Evolutionary conservation across 2,329 filamentous ascomycete genomes (phyloP), one percentile per base, ranked within the genome.

Genomic region (Fusarium denticulatum): DNA sequence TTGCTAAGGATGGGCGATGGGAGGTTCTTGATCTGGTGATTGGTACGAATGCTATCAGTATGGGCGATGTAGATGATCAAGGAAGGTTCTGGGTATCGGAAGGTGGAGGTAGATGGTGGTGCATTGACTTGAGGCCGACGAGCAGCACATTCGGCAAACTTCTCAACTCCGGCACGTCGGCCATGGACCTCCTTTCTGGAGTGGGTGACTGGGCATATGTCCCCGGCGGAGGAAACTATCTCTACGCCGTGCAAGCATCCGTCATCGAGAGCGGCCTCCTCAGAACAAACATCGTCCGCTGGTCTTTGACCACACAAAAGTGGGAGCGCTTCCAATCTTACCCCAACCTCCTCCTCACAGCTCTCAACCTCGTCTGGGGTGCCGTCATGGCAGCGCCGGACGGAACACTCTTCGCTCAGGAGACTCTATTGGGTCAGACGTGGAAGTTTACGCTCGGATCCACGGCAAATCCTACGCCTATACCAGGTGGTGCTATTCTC

Each of bases 131-230:
- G 2, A 45, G 30, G 1, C 69, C 60, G 0, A 37, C 60, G 0
- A 42, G 61, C 3, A 59, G 32, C 2, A 26, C 40, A 0, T 76
- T 68, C 36, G 70, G 63, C 12, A 42, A 43, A 1, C 12, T 73
- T 0, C 10, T 70, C 1, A 32, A 3, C 0, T 26, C 15, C 0
- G 70, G 72, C 4, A 55, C 57, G 0, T 69, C 73, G 0, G 3
- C 1, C 0, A 37, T 46, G 1, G 14, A 32, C 3, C 32, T 63
- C 4, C 14, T 69, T 0, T 13, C 18, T 8, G 60, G 56, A 4
- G 62, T 74, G 0, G 57, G 62, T 0, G 75, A 77, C 20, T 77
- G 75, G 75, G 60, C 59, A 5, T 77, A 66, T 5, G 66, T 77
- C 2, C 75, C 73, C 0, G 71, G 73, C 0, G 71, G 68, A 6